Percentiles rank a stretch among this genome's conserved stretches.
phyloP scores from a whole-genome alignment of 23 red algal species.

The Gracilaria gracilis region DNA sequence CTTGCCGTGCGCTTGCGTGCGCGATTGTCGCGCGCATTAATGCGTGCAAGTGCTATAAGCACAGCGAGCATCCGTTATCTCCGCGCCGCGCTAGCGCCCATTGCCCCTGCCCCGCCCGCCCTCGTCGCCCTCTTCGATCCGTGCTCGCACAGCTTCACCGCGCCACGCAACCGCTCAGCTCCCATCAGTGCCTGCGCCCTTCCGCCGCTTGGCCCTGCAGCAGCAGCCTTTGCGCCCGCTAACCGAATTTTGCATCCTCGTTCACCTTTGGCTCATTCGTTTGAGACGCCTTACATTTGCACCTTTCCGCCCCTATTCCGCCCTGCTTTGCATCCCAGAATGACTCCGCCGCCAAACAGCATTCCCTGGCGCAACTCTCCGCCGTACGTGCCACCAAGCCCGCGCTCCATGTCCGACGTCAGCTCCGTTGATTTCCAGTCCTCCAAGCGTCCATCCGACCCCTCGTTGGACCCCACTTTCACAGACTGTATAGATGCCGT shows the following conservation, averaged over 20 bases:
- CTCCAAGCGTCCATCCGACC: slow-evolving; percentile 31
- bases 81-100: not conserved
- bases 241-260: not conserved
- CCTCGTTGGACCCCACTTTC: slow-evolving; percentile 33
- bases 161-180: not conserved
- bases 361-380: slow-evolving; percentile 41
- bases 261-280: not conserved
- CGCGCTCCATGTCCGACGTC: not conserved
- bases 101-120: not conserved
- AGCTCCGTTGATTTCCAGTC: slow-evolving; percentile 17
- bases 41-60: not conserved
- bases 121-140: not conserved
- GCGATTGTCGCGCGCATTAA: not conserved
- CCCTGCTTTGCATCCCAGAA: not conserved
- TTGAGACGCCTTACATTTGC: not conserved
- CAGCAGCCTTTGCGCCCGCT: not conserved
- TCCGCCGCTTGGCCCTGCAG: not conserved
- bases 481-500: slow-evolving; percentile 47
- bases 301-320: not conserved
- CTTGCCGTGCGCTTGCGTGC: not conserved
- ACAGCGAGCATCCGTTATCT: not conserved
- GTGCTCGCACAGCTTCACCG: not conserved
- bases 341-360: slow-evolving; percentile 46
- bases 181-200: not conserved
- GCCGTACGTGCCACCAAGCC: slow-evolving; percentile 6